phyloP scores from a whole-genome alignment of 1,284 basidiomycete genomes.

The Apiotrichum laibachii region DNA sequence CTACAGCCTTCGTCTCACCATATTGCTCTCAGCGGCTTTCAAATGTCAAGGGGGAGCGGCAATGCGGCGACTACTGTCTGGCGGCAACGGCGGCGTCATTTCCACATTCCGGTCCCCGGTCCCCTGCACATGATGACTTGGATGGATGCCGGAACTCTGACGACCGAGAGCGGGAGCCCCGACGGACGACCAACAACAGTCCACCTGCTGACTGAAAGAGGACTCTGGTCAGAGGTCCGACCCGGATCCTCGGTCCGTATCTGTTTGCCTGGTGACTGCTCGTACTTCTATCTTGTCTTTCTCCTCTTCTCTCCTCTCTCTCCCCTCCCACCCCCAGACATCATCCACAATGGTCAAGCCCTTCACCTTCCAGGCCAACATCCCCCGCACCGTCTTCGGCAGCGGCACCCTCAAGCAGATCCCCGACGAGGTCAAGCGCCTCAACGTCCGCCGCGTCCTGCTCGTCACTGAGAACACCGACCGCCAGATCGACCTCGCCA shows the following conservation, averaged over 20 bases:
- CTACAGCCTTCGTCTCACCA: too few species aligned
- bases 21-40: too few species aligned
- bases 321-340: background rate
- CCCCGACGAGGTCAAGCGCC: constrained; percentile 46
- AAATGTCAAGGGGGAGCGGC: too few species aligned
- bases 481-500: constrained; percentile 32
- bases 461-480: constrained; percentile 42
- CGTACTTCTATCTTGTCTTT: too few species aligned
- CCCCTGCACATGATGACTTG: background rate
- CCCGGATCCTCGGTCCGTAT: too few species aligned
- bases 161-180: background rate
- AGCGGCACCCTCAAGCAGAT: constrained; percentile 50
- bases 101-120: background rate
- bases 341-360: constrained; percentile 4
- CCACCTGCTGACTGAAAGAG: too few species aligned
- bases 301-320: too few species aligned
- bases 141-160: background rate
- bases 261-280: too few species aligned
- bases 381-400: constrained; percentile 53
- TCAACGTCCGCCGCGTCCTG: constrained; percentile 48
- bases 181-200: background rate
- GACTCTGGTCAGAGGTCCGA: too few species aligned
- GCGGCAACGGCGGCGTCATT: background rate
- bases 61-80: too few species aligned
- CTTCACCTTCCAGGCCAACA: constrained; percentile 39